These are phyloP conservation scores for Wilcoxina mikolae DNA, from an alignment of 495 filamentous ascomycete genomes.

Conservation along the genomic window DNA sequence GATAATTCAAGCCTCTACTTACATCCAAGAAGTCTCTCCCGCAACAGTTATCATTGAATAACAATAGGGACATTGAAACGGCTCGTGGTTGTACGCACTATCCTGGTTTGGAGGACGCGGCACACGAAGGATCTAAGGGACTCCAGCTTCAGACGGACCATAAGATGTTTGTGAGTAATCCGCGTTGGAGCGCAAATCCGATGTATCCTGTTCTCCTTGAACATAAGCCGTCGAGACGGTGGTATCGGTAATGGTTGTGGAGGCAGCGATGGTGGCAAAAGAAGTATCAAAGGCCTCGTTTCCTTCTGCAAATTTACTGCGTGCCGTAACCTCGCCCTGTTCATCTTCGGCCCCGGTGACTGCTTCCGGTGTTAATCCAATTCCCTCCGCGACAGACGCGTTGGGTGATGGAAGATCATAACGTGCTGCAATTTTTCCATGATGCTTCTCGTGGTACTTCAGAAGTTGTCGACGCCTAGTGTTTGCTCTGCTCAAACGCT, in stretches of 20 bases:
- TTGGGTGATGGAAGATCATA: neutral
- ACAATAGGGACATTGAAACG: slow-evolving; percentile 23
- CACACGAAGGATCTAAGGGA: too few species aligned
- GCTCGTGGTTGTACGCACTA: slow-evolving; percentile 1
- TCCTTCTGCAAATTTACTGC: too few species aligned
- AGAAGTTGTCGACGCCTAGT: slow-evolving; percentile 24
- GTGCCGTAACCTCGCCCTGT: too few species aligned
- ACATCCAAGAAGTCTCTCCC: slow-evolving; percentile 13
- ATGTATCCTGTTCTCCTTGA: neutral
- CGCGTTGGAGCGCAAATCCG: slow-evolving; percentile 4
- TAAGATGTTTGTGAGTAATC: slow-evolving; percentile 16
- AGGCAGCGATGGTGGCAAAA: too few species aligned
- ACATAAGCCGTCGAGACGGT: too few species aligned
- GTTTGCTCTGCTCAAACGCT: slow-evolving; percentile 30
- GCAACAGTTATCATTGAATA: slow-evolving; percentile 14
- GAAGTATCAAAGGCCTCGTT: too few species aligned
- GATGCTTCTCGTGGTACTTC: slow-evolving; percentile 15
- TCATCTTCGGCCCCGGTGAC: neutral
- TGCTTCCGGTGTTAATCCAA: too few species aligned
- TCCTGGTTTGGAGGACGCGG: slow-evolving; percentile 6
- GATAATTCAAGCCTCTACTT: too few species aligned
- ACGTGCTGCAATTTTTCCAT: slow-evolving; percentile 14
- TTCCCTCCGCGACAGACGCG: too few species aligned
- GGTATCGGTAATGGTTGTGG: too few species aligned
- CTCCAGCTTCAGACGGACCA: slow-evolving; percentile 6